Evolutionary conservation across 371 early-diverging fungal species (phyloP), one percentile per base, ranked within the genome.

Genomic region (Synchytrium microbalum): DNA sequence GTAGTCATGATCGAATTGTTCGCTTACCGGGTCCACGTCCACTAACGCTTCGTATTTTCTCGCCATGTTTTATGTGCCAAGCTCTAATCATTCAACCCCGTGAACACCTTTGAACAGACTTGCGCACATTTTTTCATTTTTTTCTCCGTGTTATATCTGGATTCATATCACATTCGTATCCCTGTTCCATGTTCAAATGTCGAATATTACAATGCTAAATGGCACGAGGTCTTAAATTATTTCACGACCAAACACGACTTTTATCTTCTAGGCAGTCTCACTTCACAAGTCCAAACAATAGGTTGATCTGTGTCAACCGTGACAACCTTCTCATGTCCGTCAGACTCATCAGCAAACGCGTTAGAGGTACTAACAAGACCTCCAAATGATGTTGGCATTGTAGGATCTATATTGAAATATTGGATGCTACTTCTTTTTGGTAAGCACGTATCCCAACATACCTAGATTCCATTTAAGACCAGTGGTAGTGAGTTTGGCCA

Each of bases 381-480:
- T 10, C 86, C 87, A 64, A 91, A 89, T 1, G 78, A 68, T 19
- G 86, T 81, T 19, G 74, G 71, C 68, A 68, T 68, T 19, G 67
- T 54, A 25, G 80, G 76, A 54, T 84, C 74, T 67, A 75, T 26
- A 30, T 19, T 51, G 63, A 56, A 25, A 27, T 2, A 25, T 62
- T 14, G 60, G 24, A 2, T 67, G n/a, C 8, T 10, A 51, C 8
- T 23, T 24, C 24, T 24, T 26, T 5, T 56, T 56, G 56, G 5
- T 5, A 26, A 56, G 24, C 13, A 5, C 56, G 24, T 56, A 5
- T 10, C 24, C 29, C 8, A 56, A 24, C 29, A 66, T 82, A 88
- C 90, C 84, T 29, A 95, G 71, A 73, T 95, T 84, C 93, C 93
- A 95, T 69, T 82, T 81, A 55, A 95, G 79, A 0, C 96, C 95